Base-by-base conservation (phyloP, 2,329 filamentous ascomycete genomes). In the Chaetothyriales sp. region DNA sequence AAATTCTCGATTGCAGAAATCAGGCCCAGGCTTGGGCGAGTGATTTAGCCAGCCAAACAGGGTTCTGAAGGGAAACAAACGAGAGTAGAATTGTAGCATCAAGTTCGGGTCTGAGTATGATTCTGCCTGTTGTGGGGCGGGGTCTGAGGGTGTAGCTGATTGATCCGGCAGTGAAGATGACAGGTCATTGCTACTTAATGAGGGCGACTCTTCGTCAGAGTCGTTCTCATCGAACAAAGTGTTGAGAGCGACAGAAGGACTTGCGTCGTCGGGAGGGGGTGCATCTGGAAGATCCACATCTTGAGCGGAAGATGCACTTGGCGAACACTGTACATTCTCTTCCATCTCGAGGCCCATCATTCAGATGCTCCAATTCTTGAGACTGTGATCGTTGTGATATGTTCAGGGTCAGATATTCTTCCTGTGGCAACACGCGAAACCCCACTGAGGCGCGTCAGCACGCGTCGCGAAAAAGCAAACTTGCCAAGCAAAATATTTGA, bases 31-130 rank as follows among this genome's bases (percentile, higher is more conserved):
- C 5, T 82, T 82, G 5, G 88, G 84, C 50, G 86, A 87, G 69
- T 97, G 92, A 65, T 97, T 98, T 47, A 98, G 80, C 92, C 92
- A 98, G 67, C 95, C 89, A 70, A 95, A 98, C 18, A 97, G 81
- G 56, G 87, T 85, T 54, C 89, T 82, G 76, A 94, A 98, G 4
- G 92, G 92, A 62, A 97, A 97, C 40, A 98, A 76, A 47, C 92
- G 86, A 65, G 94, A 86, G 67, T 98, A 98, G 72, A 95, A 98
- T 58, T 85, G 86, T 62, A 86, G 81, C 81, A 97, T 89, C 9
- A 94, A 78, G 63, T 89, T 86, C 1, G 86, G 82, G 60, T 55
- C 49, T 18, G 25, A 44, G 51, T 56, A 56, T 15, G 56, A 54
- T 49, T 33, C 45, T n/a, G 49, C 10, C 28, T 48, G 45, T 10